phyloP scores from a whole-genome alignment of 352 stramenopile species.

The Elongisporangium anandrum region DNA sequence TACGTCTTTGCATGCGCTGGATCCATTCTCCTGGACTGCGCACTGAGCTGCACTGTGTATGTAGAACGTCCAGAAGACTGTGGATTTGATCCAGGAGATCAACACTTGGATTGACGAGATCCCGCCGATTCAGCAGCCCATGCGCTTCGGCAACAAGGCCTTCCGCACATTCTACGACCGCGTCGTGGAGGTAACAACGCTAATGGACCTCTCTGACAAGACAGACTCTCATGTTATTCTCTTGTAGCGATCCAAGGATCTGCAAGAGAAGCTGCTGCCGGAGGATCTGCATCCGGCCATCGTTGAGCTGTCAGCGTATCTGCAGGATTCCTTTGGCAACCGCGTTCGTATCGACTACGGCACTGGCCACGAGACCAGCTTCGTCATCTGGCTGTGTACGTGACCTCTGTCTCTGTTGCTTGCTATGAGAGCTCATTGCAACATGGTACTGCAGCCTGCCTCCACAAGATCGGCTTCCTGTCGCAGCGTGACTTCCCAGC shows the following conservation, averaged over 20 bases:
- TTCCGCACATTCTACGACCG: constrained; percentile 90
- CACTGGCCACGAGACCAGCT: constrained; percentile 98
- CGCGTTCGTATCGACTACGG: constrained; percentile 97
- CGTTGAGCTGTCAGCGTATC: constrained; percentile 92
- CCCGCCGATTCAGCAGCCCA: constrained; percentile 89
- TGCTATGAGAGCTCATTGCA: not conserved
- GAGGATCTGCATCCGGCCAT: constrained; percentile 57
- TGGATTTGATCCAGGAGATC: constrained; percentile 60
- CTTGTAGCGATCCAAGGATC: constrained; percentile 31
- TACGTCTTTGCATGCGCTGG: constrained; percentile 13
- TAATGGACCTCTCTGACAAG: not conserved
- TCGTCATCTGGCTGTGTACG: constrained; percentile 93
- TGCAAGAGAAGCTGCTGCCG: constrained; percentile 67
- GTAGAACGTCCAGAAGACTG: constrained; percentile 70
- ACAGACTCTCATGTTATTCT: not conserved
- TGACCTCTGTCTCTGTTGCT: constrained; percentile 12
- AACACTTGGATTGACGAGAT: constrained; percentile 90
- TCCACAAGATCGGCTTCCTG: constrained; percentile 91
- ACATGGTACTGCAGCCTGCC: constrained; percentile 34
- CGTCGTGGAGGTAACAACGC: constrained; percentile 47
- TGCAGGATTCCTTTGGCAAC: constrained; percentile 97
- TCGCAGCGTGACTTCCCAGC: constrained; percentile 76
- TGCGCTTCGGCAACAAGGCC: constrained; percentile 95
- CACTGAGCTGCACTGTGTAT: not conserved
- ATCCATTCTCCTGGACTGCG: not conserved